Evolutionary conservation across 2,329 filamentous ascomycete genomes (phyloP).

Genomic region (Colletotrichum nymphaeae): DNA sequence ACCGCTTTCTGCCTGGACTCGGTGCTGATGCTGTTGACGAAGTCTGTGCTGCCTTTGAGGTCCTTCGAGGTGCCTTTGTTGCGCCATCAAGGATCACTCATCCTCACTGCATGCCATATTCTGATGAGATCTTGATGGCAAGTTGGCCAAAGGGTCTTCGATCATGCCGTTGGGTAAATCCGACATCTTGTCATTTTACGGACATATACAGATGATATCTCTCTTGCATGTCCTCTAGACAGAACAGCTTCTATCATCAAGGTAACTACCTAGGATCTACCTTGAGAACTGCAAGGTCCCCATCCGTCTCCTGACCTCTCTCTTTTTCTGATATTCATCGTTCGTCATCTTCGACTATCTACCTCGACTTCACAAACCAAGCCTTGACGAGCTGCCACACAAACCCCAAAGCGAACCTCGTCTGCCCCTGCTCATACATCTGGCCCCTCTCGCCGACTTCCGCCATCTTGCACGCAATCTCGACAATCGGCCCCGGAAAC

Average conservation of each 20-base stretch:
- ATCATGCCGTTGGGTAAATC: background rate
- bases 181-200: background rate
- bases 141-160: background rate
- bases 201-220: background rate
- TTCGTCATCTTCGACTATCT: conserved; percentile 12
- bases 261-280: no score
- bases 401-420: conserved; percentile 45
- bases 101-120: background rate
- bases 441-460: conserved; percentile 62
- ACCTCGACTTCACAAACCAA: conserved; percentile 40
- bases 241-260: no score
- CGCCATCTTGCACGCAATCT: conserved; percentile 55
- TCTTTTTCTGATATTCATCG: background rate
- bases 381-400: conserved; percentile 52
- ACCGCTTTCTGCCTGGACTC: conserved; percentile 21
- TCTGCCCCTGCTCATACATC: conserved; percentile 53
- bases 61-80: background rate
- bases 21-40: background rate
- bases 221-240: no score
- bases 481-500: conserved; percentile 56
- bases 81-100: background rate
- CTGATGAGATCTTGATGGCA: background rate
- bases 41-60: background rate
- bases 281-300: no score
- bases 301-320: no score